phyloP scores from a whole-genome alignment of 164 flowering plant genomes.

The Protea cynaroides region DNA sequence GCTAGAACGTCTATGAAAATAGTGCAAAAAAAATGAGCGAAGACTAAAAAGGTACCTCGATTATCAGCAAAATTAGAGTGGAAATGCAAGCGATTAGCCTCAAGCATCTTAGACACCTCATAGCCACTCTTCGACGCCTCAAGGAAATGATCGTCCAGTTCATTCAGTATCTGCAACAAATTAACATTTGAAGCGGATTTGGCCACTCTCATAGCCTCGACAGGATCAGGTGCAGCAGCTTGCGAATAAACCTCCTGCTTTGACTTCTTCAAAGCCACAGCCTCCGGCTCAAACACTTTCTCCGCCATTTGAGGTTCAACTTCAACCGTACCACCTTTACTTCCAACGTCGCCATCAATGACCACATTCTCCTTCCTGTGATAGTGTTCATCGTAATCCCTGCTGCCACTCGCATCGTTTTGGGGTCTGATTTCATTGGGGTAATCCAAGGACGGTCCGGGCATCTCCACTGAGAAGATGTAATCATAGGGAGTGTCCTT shows the following conservation, averaged over 20 bases:
- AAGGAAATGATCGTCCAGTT: conserved; percentile 73
- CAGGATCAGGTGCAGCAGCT: conserved; percentile 24
- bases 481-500: conserved; percentile 66
- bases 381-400: conserved; percentile 8
- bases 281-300: conserved; percentile 27
- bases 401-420: conserved; percentile 18
- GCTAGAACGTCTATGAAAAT: too few relatives aligned
- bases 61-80: conserved; percentile 91
- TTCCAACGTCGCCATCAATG: conserved; percentile 3
- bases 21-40: neutral
- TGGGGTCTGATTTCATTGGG: conserved; percentile 19
- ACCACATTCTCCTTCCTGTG: conserved; percentile 10
- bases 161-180: conserved; percentile 46
- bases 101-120: conserved; percentile 86
- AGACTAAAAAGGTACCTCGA: conserved; percentile 35
- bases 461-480: conserved; percentile 43
- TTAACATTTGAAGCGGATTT: conserved; percentile 25
- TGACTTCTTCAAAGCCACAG: conserved; percentile 15
- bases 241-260: conserved; percentile 42
- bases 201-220: conserved; percentile 29
- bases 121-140: conserved; percentile 77
- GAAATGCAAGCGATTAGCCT: conserved; percentile 81
- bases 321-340: conserved; percentile 3
- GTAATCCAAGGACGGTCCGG: conserved; percentile 24
- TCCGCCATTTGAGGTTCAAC: conserved; percentile 35